Base-by-base conservation (phyloP, 306 rosid genomes). In the Fragaria vesca region DNA sequence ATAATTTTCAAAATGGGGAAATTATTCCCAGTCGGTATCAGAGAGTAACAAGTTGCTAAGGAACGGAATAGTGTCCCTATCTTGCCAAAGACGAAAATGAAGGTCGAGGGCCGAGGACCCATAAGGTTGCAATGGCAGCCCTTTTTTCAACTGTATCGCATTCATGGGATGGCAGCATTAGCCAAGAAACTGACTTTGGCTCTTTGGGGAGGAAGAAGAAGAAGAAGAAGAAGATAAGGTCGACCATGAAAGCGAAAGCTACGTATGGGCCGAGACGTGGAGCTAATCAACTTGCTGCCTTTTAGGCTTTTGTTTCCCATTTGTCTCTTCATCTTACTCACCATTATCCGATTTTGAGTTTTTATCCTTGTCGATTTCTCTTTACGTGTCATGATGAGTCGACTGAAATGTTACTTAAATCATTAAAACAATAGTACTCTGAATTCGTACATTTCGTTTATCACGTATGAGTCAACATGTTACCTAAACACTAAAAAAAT, bases 231-330 rank as follows among this genome's bases (percentile, higher is more conserved):
- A 76, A 12, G 74, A 82, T 82, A 78, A 78, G 67, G 45, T 38
- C 38, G 85, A 76, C 55, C 20, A 1, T n/a, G 84, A 76, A 72
- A 83, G 32, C 1, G 87, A 80, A 26, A 36, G 76, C 2, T 38
- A 46, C 0, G 77, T 68, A 38, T 65, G 71, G 62, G 46, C 50
- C 13, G 47, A 12, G 34, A 68, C 70, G 28, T 66, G 48, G 12
- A 20, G 48, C 71, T 11, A 72, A 36, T 67, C 12, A 42, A 28
- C 3, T 32, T 16, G 75, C 45, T 40, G 75, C 67, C 20, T n/a
- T 58, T 71, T 61, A 62, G 42, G 62, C 24, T 7, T 34, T 72
- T 63, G 48, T 2, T 12, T 48, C 34, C 26, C 47, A 1, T 6
- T 69, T 30, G 63, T 45, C 58, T 28, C 26, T 72, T 8, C 11